Base-by-base conservation (phyloP, 1,284 basidiomycete genomes). In the Trichosporon sp. region DNA sequence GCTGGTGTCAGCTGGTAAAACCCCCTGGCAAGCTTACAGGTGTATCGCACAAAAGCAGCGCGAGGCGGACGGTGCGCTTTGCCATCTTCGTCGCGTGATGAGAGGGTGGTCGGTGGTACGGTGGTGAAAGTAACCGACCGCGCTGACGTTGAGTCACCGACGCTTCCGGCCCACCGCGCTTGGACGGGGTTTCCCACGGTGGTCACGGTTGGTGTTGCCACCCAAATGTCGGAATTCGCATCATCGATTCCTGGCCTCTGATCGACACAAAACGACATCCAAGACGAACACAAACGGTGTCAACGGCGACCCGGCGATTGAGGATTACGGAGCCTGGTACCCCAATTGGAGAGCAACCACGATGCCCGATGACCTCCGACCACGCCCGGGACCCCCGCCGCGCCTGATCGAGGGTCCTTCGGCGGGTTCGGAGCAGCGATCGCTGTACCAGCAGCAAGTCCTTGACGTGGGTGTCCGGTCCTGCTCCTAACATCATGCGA, bases 11-110 rank as follows among this genome's bases (percentile, higher is more conserved):
- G 64, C 64, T 29, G 16, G 33, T 23, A 34, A 0, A 3, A 33
- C 9, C 27, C 23, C 23, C 31, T 11, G 57, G 5, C 44, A 23
- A 21, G 27, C 77, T 69, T 54, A 80, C 78, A 1, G 80, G 80
- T 5, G 75, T 79, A 63, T 81, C 80, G 62, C 74, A 76, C 33
- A 81, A 65, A 13, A 81, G 71, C 21, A 81, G 69, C 2, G 79
- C 79, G 49, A 81, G 69, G 14, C 75, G 66, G 27, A 80, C 67
- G 4, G 70, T 72, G 8, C 70, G 60, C 59, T 69, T 70, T 33
- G 61, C 60, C 69, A 70, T 72, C 40, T n/a, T 58, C 14, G 21
- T 21, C n/a, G n/a, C n/a, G n/a, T n/a, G n/a, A n/a, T n/a, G n/a
- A n/a, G n/a, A n/a, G n/a, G n/a, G n/a, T n/a, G n/a, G n/a, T n/a